Evolutionary conservation across 202 grass and related monocot species (phyloP).

Genomic region (Zizania palustris): DNA sequence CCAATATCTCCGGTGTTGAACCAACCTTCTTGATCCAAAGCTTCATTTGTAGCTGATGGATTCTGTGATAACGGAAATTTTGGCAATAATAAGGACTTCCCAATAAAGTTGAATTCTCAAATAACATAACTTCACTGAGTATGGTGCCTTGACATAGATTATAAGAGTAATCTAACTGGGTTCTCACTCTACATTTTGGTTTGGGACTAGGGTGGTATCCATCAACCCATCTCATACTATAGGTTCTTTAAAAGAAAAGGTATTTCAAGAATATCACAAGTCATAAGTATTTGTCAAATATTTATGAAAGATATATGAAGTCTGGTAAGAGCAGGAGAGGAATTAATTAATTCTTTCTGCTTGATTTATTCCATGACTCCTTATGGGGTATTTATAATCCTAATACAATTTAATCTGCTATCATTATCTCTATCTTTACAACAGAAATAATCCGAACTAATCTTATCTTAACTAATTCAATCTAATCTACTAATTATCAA

Average conservation of each 20-base stretch:
- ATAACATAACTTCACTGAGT: background rate
- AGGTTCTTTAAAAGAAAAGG: conserved; percentile 4
- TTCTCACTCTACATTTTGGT: conserved; percentile 17
- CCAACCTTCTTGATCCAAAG: conserved; percentile 79
- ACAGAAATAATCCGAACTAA: no score
- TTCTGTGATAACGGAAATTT: conserved; percentile 52
- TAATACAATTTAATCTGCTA: no score
- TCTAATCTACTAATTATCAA: no score
- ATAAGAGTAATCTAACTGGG: background rate
- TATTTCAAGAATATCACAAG: background rate
- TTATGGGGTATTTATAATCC: no score
- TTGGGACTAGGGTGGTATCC: background rate
- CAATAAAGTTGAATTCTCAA: background rate
- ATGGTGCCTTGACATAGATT: conserved; percentile 18
- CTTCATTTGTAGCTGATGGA: conserved; percentile 58
- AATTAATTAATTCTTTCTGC: no score
- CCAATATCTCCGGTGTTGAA: conserved; percentile 90
- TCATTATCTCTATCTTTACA: no score
- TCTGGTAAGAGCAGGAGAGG: no score
- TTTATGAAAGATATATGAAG: background rate
- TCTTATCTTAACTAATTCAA: no score
- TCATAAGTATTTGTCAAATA: conserved; percentile 7
- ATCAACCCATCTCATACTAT: background rate
- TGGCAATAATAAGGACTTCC: background rate
- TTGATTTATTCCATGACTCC: no score